Evolutionary conservation across 768 basidiomycete species (phyloP).

Genomic region (Boletus huronensis): DNA sequence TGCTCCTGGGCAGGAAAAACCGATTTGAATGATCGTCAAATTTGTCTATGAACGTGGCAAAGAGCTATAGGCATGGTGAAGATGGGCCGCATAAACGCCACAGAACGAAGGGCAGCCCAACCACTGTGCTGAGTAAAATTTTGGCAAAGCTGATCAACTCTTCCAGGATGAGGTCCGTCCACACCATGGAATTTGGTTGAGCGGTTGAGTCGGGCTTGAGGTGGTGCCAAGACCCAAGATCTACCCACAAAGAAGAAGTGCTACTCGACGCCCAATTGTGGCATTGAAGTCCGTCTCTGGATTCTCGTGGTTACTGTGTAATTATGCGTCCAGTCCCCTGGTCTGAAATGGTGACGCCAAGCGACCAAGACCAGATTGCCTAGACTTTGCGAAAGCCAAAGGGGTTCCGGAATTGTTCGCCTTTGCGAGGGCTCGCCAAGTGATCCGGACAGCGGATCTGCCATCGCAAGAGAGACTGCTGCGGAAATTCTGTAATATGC

Average conservation of each 20-base stretch:
- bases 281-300: not conserved
- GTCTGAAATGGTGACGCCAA: not conserved
- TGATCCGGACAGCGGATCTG: not conserved
- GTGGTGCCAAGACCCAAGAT: not conserved
- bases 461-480: not conserved
- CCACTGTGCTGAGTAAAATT: not conserved
- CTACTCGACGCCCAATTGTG: not conserved
- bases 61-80: not conserved
- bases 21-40: not conserved
- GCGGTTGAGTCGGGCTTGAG: not conserved
- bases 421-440: not conserved
- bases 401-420: not conserved
- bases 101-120: not conserved
- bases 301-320: conserved; percentile 1
- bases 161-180: not conserved
- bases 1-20: not conserved
- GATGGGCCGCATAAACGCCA: conserved; percentile 28
- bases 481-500: not conserved
- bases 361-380: not conserved
- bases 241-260: not conserved
- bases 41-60: not conserved
- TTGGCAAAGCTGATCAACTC: not conserved
- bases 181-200: not conserved
- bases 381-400: not conserved
- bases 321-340: not conserved